Percentiles rank a stretch among this genome's conserved stretches.
These are phyloP conservation scores for Coemansia sp. DNA, from an alignment of 192 early-diverging fungal species.

Conservation along the genomic window DNA sequence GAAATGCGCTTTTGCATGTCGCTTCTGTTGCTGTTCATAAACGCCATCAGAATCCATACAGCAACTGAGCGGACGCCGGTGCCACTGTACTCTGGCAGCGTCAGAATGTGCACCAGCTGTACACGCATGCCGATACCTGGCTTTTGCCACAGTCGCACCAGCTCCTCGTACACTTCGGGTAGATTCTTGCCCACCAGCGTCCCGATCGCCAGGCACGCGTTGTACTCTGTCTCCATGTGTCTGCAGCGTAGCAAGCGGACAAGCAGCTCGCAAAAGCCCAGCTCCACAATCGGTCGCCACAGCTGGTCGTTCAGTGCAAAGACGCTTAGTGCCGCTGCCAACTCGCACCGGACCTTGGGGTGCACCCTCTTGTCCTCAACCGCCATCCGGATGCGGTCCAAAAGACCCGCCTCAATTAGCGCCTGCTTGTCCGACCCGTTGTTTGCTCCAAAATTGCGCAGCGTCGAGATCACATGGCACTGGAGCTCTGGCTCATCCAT, in stretches of 20 bases:
- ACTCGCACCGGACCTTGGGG: constrained; percentile 16
- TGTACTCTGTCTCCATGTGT: constrained; percentile 20
- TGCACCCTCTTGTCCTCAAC: constrained; percentile 4
- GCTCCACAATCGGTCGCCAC: constrained; percentile 35
- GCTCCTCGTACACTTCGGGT: constrained; percentile 33
- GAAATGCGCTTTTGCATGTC: constrained; percentile 21
- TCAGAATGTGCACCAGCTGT: constrained; percentile 14
- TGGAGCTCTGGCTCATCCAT: constrained; percentile 29
- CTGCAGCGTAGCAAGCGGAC: constrained; percentile 15
- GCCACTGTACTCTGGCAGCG: constrained; percentile 15
- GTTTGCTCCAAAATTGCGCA: constrained; percentile 45
- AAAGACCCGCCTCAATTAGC: constrained; percentile 27
- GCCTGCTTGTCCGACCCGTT: constrained; percentile 22
- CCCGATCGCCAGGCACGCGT: constrained; percentile 33
- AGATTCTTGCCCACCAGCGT: constrained; percentile 20
- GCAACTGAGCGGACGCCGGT: constrained; percentile 29
- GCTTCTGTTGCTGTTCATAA: constrained; percentile 18
- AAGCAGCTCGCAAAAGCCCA: constrained; percentile 20
- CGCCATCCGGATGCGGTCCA: constrained; percentile 20
- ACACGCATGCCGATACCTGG: constrained; percentile 26
- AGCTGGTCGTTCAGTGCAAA: constrained; percentile 32
- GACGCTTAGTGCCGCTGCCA: constrained; percentile 35
- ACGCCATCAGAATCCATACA: constrained; percentile 32
- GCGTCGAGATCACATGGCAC: constrained; percentile 34
- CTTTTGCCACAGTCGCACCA: constrained; percentile 32